Percentiles rank a stretch among this genome's conserved stretches.
Evolutionary conservation across 306 rosid species (phyloP).

Genomic region (Ochetophila trinervis): DNA sequence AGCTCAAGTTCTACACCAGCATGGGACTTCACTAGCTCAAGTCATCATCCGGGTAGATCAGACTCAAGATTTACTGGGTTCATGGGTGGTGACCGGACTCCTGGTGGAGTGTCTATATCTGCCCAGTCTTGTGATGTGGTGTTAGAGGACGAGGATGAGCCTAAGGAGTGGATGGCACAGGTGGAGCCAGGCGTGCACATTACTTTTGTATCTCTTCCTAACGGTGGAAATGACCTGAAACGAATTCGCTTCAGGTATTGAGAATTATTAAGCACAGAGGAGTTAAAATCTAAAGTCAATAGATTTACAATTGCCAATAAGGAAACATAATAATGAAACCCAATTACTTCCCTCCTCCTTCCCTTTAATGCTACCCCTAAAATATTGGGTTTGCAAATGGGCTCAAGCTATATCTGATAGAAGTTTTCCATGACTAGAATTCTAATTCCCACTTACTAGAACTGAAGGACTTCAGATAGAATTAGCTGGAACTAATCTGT

Average conservation of each 20-base stretch:
- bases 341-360: background rate
- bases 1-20: conserved; percentile 83
- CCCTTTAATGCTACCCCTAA: too few relatives aligned
- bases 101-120: conserved; percentile 46
- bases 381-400: too few relatives aligned
- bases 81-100: conserved; percentile 43
- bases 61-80: conserved; percentile 57
- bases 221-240: conserved; percentile 84
- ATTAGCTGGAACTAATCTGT: background rate
- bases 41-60: conserved; percentile 45
- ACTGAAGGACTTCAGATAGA: background rate
- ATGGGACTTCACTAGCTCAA: conserved; percentile 66
- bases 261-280: background rate
- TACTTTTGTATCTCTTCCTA: conserved; percentile 78
- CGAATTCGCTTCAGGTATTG: conserved; percentile 84
- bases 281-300: background rate
- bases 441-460: background rate
- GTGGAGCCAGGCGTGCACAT: conserved; percentile 93
- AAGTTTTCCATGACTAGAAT: background rate
- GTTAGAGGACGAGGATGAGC: conserved; percentile 59
- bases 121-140: conserved; percentile 54
- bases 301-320: background rate
- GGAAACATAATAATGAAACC: background rate
- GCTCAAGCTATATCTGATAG: too few relatives aligned
- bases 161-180: conserved; percentile 93